Conservation (phyloP, 345 rosid species). For the Eucalyptus pauciflora region DNA sequence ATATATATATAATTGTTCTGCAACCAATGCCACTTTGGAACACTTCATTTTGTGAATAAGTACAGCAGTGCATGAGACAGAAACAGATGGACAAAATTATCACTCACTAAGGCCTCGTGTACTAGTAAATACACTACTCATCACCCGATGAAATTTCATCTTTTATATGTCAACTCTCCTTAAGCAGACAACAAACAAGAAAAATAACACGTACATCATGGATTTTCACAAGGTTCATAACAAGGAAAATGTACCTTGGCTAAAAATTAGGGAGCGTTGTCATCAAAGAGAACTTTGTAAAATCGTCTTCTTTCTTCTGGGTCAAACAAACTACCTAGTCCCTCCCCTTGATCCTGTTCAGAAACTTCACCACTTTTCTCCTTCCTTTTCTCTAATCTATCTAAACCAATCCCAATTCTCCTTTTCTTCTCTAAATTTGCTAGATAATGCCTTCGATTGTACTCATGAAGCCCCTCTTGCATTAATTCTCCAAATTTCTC, state of each 20-base stretch:
- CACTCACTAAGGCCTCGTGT: neutral
- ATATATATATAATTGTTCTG: neutral
- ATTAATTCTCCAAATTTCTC: conserved; percentile 80
- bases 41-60: neutral
- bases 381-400: conserved; percentile 22
- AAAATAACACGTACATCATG: neutral
- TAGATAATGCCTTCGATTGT: conserved; percentile 38
- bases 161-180: neutral
- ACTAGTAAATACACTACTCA: neutral
- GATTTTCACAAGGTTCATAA: neutral
- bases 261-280: conserved; percentile 13
- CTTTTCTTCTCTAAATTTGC: conserved; percentile 57
- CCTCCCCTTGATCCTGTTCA: conserved; percentile 33
- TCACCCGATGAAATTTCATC: neutral
- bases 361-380: conserved; percentile 9
- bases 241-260: neutral
- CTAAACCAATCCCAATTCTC: conserved; percentile 35
- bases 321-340: conserved; percentile 49
- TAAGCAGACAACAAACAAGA: neutral
- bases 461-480: conserved; percentile 85
- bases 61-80: neutral
- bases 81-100: neutral
- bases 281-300: conserved; percentile 67
- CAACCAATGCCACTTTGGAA: neutral
- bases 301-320: conserved; percentile 82